Evolutionary conservation across 2,329 filamentous ascomycete genomes (phyloP).

Genomic region (Microcera coccophila): DNA sequence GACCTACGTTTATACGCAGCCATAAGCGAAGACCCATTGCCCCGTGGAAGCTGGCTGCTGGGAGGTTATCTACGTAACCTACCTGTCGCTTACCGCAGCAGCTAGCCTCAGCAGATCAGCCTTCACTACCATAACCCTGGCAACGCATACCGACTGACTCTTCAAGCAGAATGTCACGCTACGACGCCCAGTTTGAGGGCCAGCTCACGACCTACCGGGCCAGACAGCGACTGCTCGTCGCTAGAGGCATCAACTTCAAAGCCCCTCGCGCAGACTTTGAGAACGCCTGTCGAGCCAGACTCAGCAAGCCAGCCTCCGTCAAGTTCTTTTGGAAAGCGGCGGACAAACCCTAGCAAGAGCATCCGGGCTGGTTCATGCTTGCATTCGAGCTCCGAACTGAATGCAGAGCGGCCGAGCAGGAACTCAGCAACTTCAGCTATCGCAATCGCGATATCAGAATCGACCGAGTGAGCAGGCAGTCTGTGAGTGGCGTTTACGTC

Average conservation of each 20-base stretch:
- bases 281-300: slow-evolving; percentile 1
- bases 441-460: neutral
- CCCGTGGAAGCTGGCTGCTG: too few species aligned
- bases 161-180: slow-evolving; percentile 3
- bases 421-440: neutral
- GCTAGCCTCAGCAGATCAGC: too few species aligned
- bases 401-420: neutral
- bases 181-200: slow-evolving; percentile 1
- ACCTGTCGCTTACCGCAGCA: too few species aligned
- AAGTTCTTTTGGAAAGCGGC: slow-evolving; percentile 4
- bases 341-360: neutral
- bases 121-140: too few species aligned
- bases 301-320: slow-evolving; percentile 2
- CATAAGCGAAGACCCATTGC: too few species aligned
- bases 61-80: too few species aligned
- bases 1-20: too few species aligned
- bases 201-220: neutral
- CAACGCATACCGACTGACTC: neutral
- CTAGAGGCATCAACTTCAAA: neutral
- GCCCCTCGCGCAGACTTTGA: slow-evolving; percentile 1
- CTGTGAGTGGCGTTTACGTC: neutral
- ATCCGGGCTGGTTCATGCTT: slow-evolving; percentile 2
- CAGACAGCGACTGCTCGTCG: slow-evolving; percentile 1
- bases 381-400: neutral
- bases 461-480: neutral